A percentile compares a stretch with the other conserved stretches of the same genome.
phyloP scores from a whole-genome alignment of 2,329 filamentous ascomycete species.

The Penicillium sp. region DNA sequence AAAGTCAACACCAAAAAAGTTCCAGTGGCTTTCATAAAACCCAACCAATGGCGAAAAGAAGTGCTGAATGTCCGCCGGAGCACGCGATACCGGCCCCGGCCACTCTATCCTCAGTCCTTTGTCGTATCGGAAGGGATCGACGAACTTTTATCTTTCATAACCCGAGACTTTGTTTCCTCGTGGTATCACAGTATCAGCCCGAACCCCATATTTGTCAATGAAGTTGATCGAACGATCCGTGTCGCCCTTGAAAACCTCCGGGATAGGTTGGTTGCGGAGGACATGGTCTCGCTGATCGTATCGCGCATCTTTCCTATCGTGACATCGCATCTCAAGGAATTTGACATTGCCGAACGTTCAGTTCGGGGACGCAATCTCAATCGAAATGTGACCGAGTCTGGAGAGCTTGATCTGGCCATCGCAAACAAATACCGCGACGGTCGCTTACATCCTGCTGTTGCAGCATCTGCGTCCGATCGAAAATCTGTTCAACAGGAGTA shows the following conservation, averaged over 20 bases:
- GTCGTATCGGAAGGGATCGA: constrained; percentile 79
- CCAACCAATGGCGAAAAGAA: constrained; percentile 69
- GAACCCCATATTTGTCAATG: constrained; percentile 76
- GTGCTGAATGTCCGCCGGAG: constrained; percentile 64
- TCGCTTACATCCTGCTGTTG: constrained; percentile 81
- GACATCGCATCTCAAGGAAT: constrained; percentile 84
- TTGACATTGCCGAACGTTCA: constrained; percentile 82
- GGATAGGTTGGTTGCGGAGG: constrained; percentile 70
- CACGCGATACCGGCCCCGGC: constrained; percentile 65
- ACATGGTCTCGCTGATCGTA: constrained; percentile 80
- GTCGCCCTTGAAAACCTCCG: constrained; percentile 68
- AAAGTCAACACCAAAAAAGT: constrained; percentile 45
- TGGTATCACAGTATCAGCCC: constrained; percentile 89
- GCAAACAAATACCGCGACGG: constrained; percentile 91
- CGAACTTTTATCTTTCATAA: constrained; percentile 70
- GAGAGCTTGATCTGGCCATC: constrained; percentile 92
- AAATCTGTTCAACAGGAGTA: constrained; percentile 87
- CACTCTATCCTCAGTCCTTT: constrained; percentile 74
- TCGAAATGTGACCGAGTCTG: constrained; percentile 88
- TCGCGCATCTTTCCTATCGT: constrained; percentile 82
- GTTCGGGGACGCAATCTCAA: constrained; percentile 87
- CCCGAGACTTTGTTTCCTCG: constrained; percentile 79
- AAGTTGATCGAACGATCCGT: constrained; percentile 80
- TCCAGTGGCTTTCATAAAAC: constrained; percentile 59
- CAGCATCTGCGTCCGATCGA: constrained; percentile 77